Evolutionary conservation across 2,329 filamentous ascomycete genomes (phyloP).

Genomic region (Raffaelea deltoideospora): DNA sequence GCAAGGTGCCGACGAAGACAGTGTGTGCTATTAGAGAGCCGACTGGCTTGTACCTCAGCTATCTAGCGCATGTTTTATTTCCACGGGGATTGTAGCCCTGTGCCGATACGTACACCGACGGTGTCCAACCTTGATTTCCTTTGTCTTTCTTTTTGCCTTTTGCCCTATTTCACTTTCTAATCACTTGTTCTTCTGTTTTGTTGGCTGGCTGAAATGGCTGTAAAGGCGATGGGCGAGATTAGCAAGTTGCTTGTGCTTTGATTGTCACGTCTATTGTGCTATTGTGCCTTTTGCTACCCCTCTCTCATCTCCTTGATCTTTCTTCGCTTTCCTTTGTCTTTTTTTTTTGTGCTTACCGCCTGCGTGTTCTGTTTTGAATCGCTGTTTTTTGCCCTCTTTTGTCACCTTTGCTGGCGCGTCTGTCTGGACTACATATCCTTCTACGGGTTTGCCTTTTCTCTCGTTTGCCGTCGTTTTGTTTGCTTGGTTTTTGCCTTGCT

Average conservation of each 20-base stretch:
- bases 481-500: slow-evolving; percentile 15
- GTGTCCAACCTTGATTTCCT: slow-evolving; percentile 33
- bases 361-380: neutral
- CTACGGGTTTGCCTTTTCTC: neutral
- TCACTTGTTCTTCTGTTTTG: slow-evolving; percentile 6
- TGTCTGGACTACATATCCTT: too few species aligned
- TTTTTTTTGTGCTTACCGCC: neutral
- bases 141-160: slow-evolving; percentile 24
- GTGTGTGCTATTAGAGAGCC: slow-evolving; percentile 49
- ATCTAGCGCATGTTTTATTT: too few species aligned
- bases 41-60: too few species aligned
- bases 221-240: too few species aligned
- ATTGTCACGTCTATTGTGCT: too few species aligned
- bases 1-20: slow-evolving; percentile 55
- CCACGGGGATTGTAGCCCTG: too few species aligned
- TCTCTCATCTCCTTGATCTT: slow-evolving; percentile 13
- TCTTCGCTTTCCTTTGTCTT: slow-evolving; percentile 1
- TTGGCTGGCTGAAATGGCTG: too few species aligned
- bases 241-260: too few species aligned
- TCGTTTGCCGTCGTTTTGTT: slow-evolving; percentile 3
- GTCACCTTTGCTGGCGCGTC: neutral
- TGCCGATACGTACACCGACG: too few species aligned
- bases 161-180: slow-evolving; percentile 8
- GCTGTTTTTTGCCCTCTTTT: neutral
- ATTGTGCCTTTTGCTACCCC: too few species aligned